Conservation (phyloP, 83 land plant species). For the Thuja plicata region DNA sequence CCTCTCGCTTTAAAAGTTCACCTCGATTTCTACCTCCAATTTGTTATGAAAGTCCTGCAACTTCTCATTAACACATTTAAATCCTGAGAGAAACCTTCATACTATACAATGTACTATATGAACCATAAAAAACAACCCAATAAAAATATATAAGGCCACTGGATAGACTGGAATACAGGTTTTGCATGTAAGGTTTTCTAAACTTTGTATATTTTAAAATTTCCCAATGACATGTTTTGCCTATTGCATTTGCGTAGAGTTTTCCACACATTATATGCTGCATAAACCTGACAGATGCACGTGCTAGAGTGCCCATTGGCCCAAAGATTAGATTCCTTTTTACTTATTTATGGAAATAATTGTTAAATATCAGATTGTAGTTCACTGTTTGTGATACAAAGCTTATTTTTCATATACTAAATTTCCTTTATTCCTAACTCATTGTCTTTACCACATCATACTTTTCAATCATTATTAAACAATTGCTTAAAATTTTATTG, state of each 20-base stretch:
- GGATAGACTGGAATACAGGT: conserved; percentile 58
- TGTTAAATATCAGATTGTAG: background rate
- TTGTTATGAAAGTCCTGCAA: too few species aligned
- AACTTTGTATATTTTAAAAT: background rate
- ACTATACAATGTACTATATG: too few species aligned
- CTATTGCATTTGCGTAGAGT: background rate
- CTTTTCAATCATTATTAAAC: background rate
- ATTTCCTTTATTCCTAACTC: background rate
- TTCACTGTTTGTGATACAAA: background rate
- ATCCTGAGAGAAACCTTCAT: too few species aligned
- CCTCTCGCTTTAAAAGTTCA: too few species aligned
- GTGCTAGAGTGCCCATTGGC: conserved; percentile 69
- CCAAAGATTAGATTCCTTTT: conserved; percentile 41
- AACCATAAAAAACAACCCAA: too few species aligned
- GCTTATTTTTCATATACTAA: background rate
- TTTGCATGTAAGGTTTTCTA: conserved; percentile 51
- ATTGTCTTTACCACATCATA: background rate
- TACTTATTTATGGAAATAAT: background rate
- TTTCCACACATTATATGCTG: background rate
- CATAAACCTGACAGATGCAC: conserved; percentile 33
- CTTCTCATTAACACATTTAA: too few species aligned
- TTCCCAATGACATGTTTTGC: background rate
- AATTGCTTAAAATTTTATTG: background rate
- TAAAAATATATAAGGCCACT: too few species aligned
- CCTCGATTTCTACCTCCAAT: too few species aligned